phyloP scores from a whole-genome alignment of 202 grass and related monocot genomes.

The Saccharum hybrid region DNA sequence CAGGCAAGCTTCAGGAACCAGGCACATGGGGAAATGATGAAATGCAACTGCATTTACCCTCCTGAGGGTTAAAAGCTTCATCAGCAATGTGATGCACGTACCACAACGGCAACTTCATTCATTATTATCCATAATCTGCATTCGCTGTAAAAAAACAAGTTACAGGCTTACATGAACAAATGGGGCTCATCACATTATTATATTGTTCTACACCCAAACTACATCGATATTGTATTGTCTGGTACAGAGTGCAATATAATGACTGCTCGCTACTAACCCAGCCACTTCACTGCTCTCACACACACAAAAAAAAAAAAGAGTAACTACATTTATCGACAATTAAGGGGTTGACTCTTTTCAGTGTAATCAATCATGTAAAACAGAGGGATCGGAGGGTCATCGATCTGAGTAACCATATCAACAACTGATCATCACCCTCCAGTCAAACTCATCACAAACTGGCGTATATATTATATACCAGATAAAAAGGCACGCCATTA shows the following conservation, averaged over 20 bases:
- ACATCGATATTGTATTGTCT: slow-evolving; percentile 33
- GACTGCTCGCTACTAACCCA: slow-evolving; percentile 22
- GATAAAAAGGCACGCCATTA: slow-evolving; percentile 35
- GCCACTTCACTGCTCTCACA: slow-evolving; percentile 10
- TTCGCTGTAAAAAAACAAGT: neutral
- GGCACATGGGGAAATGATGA: neutral
- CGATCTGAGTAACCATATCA: slow-evolving; percentile 50
- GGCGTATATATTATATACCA: slow-evolving; percentile 19
- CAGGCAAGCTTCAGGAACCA: neutral
- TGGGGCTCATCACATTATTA: neutral
- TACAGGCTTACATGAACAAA: slow-evolving; percentile 24
- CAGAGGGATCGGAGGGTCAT: slow-evolving; percentile 29
- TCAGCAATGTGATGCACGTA: too few relatives aligned
- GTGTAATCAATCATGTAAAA: slow-evolving; percentile 29
- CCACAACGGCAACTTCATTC: too few relatives aligned
- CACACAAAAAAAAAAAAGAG: slow-evolving; percentile 15
- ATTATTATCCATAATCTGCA: too few relatives aligned
- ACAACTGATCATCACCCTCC: slow-evolving; percentile 44
- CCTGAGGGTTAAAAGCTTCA: neutral
- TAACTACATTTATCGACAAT: slow-evolving; percentile 54
- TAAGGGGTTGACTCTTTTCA: slow-evolving; percentile 1
- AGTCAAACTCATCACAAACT: slow-evolving; percentile 25
- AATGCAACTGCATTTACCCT: neutral
- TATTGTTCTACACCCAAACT: slow-evolving; percentile 42
- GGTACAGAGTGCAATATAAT: neutral